These are phyloP conservation scores for Paramecium octaurelia DNA, from an alignment of 73 alveolate genomes.

Conservation along the genomic window DNA sequence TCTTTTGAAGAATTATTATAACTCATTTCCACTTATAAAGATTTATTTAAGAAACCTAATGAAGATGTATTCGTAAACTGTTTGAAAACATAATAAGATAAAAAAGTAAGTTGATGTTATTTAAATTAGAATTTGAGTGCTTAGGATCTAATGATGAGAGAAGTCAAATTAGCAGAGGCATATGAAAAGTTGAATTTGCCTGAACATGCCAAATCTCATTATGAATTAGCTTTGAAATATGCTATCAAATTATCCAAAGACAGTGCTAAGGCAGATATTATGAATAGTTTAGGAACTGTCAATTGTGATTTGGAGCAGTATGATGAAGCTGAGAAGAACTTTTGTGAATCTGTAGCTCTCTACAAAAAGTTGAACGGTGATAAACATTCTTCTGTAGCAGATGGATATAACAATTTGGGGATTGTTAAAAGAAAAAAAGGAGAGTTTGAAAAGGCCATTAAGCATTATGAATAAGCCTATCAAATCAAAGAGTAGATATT, in stretches of 20 bases:
- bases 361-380: constrained; percentile 11
- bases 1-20: background rate
- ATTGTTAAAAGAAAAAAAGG: constrained; percentile 30
- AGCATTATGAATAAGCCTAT: constrained; percentile 24
- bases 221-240: constrained; percentile 2
- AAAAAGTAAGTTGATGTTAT: background rate
- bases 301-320: constrained; percentile 21
- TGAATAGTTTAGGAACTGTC: constrained; percentile 35
- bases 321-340: constrained; percentile 8
- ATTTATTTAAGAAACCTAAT: constrained; percentile 8
- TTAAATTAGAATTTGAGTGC: background rate
- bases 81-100: constrained; percentile 18
- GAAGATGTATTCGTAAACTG: constrained; percentile 35
- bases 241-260: constrained; percentile 12
- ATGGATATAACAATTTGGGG: constrained; percentile 18
- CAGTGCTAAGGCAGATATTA: background rate
- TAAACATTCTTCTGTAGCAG: constrained; percentile 40
- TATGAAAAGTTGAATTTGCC: constrained; percentile 14
- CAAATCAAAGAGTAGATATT: background rate
- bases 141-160: constrained; percentile 18
- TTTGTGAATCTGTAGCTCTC: background rate
- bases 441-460: background rate
- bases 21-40: background rate
- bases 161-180: constrained; percentile 20
- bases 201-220: constrained; percentile 43